phyloP scores from a whole-genome alignment of 768 basidiomycete species.

The Sutorius australiensis region DNA sequence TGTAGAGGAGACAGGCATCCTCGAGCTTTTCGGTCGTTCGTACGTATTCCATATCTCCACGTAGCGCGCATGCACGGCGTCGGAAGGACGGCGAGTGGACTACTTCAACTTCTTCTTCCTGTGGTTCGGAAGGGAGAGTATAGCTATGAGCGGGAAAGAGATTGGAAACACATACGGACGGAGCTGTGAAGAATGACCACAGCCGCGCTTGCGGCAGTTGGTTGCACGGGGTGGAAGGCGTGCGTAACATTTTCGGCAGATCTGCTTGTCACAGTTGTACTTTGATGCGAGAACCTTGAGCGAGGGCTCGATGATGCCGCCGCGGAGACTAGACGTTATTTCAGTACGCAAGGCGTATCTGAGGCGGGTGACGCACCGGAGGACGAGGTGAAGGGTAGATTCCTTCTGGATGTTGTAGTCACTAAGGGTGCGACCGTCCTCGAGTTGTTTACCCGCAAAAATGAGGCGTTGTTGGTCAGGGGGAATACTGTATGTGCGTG shows the following conservation, averaged over 20 bases:
- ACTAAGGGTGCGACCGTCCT: conserved; percentile 92
- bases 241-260: conserved; percentile 99
- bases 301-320: conserved; percentile 99
- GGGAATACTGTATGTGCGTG: conserved; percentile 32
- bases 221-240: conserved; percentile 98
- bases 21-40: conserved; percentile 5
- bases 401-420: conserved; percentile 99
- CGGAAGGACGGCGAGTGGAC: conserved; percentile 28
- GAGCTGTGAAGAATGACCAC: conserved; percentile 88
- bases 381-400: conserved; percentile 95
- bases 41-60: conserved; percentile 14
- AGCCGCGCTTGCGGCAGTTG: conserved; percentile 96
- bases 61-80: background rate
- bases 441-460: conserved; percentile 95
- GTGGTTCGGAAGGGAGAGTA: conserved; percentile 3
- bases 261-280: conserved; percentile 99
- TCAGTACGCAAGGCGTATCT: background rate
- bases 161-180: conserved; percentile 62
- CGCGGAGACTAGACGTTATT: conserved; percentile 12
- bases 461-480: conserved; percentile 28
- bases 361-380: conserved; percentile 58
- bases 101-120: conserved; percentile 98
- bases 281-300: conserved; percentile 95
- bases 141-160: background rate
- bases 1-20: background rate